Evolutionary conservation across 805 yeast genomes (phyloP).

Genomic region (Metschnikowia shivogae): DNA sequence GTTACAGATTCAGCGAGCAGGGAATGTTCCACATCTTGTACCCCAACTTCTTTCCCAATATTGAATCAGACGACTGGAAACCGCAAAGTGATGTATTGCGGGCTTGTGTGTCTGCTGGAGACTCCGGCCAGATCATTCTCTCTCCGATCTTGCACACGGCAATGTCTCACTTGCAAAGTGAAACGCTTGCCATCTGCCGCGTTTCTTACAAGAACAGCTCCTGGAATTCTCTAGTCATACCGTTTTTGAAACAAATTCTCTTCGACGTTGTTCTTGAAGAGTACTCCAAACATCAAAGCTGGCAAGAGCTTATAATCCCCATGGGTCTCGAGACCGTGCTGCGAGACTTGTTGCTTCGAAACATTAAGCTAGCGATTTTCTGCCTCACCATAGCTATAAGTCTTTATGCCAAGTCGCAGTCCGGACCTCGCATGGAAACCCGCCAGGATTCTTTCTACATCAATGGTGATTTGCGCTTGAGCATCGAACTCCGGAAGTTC

Average conservation of each 20-base stretch:
- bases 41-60: constrained; percentile 42
- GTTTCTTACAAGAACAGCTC: constrained; percentile 21
- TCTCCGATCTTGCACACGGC: constrained; percentile 21
- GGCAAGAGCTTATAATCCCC: constrained; percentile 12
- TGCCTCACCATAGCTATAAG: constrained; percentile 15
- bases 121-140: constrained; percentile 11
- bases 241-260: constrained; percentile 27
- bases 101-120: constrained; percentile 1
- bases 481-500: constrained; percentile 35
- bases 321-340: constrained; percentile 7
- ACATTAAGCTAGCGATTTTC: constrained; percentile 13
- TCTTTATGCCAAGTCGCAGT: constrained; percentile 10
- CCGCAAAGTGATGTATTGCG: constrained; percentile 18
- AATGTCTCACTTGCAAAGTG: constrained; percentile 17
- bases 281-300: constrained; percentile 11
- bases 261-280: constrained; percentile 28
- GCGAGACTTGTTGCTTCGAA: constrained; percentile 9
- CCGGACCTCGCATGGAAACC: constrained; percentile 9
- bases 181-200: constrained; percentile 26
- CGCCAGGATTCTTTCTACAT: constrained; percentile 16
- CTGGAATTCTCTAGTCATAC: constrained; percentile 28
- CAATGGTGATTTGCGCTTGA: constrained; percentile 23
- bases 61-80: constrained; percentile 39
- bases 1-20: constrained; percentile 36
- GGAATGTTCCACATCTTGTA: constrained; percentile 41